Percentiles rank a stretch among this genome's conserved stretches.
Evolutionary conservation across 2,329 filamentous ascomycete species (phyloP).

Genomic region (Chrysoporthe puriensis): DNA sequence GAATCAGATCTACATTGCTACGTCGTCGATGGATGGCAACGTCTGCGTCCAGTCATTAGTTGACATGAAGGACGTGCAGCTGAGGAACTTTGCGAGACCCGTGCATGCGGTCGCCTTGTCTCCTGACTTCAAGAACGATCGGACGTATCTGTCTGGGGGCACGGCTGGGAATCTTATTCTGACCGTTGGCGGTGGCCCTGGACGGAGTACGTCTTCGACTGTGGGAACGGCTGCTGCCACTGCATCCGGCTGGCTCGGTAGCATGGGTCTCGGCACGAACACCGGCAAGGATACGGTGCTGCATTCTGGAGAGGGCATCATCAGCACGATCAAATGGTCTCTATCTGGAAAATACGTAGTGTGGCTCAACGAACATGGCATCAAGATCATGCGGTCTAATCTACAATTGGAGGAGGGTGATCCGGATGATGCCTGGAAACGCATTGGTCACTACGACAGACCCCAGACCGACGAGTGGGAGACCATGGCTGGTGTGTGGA

Average conservation of each 20-base stretch:
- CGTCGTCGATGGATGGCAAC: constrained; percentile 93
- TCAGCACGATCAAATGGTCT: constrained; percentile 94
- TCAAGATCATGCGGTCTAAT: constrained; percentile 96
- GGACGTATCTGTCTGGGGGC: constrained; percentile 88
- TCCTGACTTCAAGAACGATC: constrained; percentile 88
- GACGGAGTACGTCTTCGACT: constrained; percentile 85
- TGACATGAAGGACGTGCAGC: constrained; percentile 85
- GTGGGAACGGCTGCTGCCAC: constrained; percentile 80
- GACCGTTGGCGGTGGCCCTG: constrained; percentile 78
- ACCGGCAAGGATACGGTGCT: constrained; percentile 83
- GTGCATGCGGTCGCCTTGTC: constrained; percentile 93
- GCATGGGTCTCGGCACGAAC: constrained; percentile 78
- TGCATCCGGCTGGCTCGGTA: constrained; percentile 88
- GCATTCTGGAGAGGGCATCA: constrained; percentile 89
- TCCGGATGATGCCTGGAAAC: constrained; percentile 86
- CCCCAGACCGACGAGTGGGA: constrained; percentile 89
- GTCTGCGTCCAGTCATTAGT: constrained; percentile 88
- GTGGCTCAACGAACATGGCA: constrained; percentile 96
- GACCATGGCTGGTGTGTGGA: constrained; percentile 96
- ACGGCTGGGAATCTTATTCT: constrained; percentile 85
- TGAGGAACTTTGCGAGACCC: constrained; percentile 92
- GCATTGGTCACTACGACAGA: constrained; percentile 88
- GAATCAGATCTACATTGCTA: constrained; percentile 91
- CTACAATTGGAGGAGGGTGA: constrained; percentile 77
- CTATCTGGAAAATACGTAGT: constrained; percentile 88